Percentiles rank a stretch among this genome's conserved stretches.
Conservation (phyloP, 352 stramenopile species). For the Globisporangium barbulae region DNA sequence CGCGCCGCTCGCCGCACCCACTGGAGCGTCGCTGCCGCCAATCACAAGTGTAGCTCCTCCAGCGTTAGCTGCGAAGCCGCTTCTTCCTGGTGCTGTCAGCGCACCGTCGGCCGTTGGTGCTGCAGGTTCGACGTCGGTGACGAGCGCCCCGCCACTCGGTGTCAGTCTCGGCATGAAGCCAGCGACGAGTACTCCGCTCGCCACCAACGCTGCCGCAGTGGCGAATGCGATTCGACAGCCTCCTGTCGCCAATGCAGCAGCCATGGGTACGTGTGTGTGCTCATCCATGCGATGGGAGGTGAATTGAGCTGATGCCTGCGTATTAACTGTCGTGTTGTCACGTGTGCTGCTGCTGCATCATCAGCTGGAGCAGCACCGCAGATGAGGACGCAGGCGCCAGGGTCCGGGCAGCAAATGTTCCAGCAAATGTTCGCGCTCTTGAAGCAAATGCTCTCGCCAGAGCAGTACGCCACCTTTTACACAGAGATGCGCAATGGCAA, state of each 20-base stretch:
- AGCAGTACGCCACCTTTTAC: slow-evolving; percentile 78
- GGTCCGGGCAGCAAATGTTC: slow-evolving; percentile 81
- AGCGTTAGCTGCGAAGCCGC: slow-evolving; percentile 5
- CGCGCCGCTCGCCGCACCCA: slow-evolving; percentile 21
- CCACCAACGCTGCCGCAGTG: neutral
- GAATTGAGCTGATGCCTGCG: neutral
- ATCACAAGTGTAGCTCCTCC: slow-evolving; percentile 1
- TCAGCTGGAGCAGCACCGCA: slow-evolving; percentile 4
- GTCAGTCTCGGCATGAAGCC: slow-evolving; percentile 12
- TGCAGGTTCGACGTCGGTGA: neutral
- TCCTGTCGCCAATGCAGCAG: neutral
- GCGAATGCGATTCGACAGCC: slow-evolving; percentile 1
- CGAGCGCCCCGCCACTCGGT: slow-evolving; percentile 9
- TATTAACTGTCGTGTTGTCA: neutral
- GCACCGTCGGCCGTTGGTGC: slow-evolving; percentile 10
- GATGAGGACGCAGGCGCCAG: slow-evolving; percentile 37
- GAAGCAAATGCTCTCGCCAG: slow-evolving; percentile 80
- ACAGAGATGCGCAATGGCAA: slow-evolving; percentile 84
- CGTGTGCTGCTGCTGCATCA: neutral
- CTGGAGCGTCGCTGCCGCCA: slow-evolving; percentile 7
- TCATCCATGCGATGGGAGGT: neutral
- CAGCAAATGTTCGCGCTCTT: slow-evolving; percentile 85
- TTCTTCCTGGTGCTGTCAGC: slow-evolving; percentile 8
- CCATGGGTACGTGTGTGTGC: neutral
- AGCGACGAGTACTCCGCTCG: slow-evolving; percentile 1